phyloP scores from a whole-genome alignment of 73 alveolate genomes.

The Symbiodinium natans region DNA sequence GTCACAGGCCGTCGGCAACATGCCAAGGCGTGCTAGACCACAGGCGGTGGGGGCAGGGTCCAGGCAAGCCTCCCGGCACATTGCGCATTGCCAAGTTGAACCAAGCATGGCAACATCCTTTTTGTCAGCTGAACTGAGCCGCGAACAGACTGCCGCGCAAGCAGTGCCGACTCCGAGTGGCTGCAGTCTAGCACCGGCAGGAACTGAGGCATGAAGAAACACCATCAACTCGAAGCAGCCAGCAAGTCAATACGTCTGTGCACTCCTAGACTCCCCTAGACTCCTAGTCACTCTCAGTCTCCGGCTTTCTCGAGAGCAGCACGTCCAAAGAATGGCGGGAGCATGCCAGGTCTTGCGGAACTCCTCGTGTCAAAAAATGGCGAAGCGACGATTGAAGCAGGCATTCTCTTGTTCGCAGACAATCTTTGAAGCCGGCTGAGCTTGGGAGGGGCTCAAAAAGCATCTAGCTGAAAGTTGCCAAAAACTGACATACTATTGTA shows the following conservation, averaged over 20 bases:
- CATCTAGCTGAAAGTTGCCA: too few relatives aligned
- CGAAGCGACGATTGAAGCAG: too few relatives aligned
- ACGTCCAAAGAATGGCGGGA: background rate
- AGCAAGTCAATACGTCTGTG: background rate
- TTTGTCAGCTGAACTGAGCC: background rate
- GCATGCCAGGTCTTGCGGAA: background rate
- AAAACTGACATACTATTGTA: too few relatives aligned
- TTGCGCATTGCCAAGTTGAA: background rate
- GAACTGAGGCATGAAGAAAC: background rate
- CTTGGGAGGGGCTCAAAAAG: too few relatives aligned
- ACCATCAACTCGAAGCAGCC: background rate
- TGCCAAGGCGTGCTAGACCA: conserved; percentile 3
- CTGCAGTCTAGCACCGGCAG: background rate
- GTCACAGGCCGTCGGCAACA: background rate
- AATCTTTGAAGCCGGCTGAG: too few relatives aligned
- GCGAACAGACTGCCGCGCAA: background rate
- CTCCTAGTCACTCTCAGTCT: background rate
- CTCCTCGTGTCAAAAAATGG: too few relatives aligned
- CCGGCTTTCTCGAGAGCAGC: background rate
- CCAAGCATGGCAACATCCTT: background rate
- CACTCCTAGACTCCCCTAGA: background rate
- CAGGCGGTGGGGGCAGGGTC: background rate
- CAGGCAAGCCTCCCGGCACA: background rate
- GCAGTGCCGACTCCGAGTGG: background rate
- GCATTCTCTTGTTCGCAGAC: too few relatives aligned